Conservation (phyloP, 257 asterid species). For the Datura wrightii region DNA sequence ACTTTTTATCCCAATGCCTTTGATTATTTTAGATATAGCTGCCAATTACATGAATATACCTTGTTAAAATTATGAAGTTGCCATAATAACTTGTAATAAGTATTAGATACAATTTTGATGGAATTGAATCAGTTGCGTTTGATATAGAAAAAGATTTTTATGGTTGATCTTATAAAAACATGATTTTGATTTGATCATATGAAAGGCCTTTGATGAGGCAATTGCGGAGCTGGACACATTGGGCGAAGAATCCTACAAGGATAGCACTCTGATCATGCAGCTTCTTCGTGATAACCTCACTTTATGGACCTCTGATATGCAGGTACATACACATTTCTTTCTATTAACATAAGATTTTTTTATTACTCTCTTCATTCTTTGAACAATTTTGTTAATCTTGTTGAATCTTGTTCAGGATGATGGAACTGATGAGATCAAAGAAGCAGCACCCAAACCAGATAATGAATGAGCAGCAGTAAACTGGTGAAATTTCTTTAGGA, state of each 20-base stretch:
- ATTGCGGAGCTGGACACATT: conserved; percentile 91
- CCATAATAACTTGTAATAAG: background rate
- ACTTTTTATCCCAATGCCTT: background rate
- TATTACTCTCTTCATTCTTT: background rate
- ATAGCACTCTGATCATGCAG: conserved; percentile 95
- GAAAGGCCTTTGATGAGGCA: conserved; percentile 90
- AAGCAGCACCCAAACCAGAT: conserved; percentile 73
- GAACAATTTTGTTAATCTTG: background rate
- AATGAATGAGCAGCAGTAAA: conserved; percentile 55
- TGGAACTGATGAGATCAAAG: conserved; percentile 79
- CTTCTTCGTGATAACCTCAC: conserved; percentile 95
- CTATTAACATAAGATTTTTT: background rate
- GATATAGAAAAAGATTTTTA: background rate
- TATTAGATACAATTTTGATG: background rate
- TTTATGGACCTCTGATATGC: conserved; percentile 94
- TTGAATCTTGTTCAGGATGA: conserved; percentile 66
- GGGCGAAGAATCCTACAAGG: conserved; percentile 96
- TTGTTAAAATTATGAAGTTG: background rate
- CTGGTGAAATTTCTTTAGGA: conserved; percentile 44
- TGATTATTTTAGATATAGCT: background rate
- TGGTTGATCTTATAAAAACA: background rate
- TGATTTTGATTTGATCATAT: conserved; percentile 23
- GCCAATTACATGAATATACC: background rate
- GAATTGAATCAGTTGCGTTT: background rate
- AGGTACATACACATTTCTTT: conserved; percentile 48